Conservation (phyloP, 2,329 filamentous ascomycete genomes). For the Botrytis cinerea region DNA sequence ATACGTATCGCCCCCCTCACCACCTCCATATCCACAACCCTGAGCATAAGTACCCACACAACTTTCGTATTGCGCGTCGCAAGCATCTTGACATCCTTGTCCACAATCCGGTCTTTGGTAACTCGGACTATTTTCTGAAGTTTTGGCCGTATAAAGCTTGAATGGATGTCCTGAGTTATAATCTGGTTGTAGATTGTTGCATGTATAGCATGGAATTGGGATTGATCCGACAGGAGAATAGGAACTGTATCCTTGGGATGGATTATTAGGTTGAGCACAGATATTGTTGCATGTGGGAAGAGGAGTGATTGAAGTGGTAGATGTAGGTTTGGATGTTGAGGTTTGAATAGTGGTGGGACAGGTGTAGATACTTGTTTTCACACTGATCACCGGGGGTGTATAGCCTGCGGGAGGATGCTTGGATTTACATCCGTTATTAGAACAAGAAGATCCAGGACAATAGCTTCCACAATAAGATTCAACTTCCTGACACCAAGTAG, state of each 20-base stretch:
- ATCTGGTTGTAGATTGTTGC: conserved; percentile 53
- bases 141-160: conserved; percentile 53
- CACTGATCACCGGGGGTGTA: conserved; percentile 45
- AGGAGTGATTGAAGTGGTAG: conserved; percentile 44
- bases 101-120: conserved; percentile 46
- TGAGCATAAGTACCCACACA: conserved; percentile 53
- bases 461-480: conserved; percentile 47
- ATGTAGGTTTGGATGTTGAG: conserved; percentile 38
- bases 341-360: conserved; percentile 38
- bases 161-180: conserved; percentile 47
- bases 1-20: conserved; percentile 31
- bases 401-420: conserved; percentile 46
- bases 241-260: conserved; percentile 66
- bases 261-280: conserved; percentile 55
- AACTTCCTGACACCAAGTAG: conserved; percentile 52
- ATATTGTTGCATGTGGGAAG: conserved; percentile 50
- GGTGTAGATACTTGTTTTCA: conserved; percentile 43
- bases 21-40: conserved; percentile 46
- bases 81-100: conserved; percentile 54
- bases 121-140: conserved; percentile 48
- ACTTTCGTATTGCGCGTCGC: conserved; percentile 53
- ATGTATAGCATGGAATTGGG: conserved; percentile 53
- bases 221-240: conserved; percentile 58
- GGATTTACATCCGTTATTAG: conserved; percentile 49
- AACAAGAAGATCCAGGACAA: conserved; percentile 44